Base-by-base conservation (phyloP, 169 alveolate genomes). In the Babesia sp. region DNA sequence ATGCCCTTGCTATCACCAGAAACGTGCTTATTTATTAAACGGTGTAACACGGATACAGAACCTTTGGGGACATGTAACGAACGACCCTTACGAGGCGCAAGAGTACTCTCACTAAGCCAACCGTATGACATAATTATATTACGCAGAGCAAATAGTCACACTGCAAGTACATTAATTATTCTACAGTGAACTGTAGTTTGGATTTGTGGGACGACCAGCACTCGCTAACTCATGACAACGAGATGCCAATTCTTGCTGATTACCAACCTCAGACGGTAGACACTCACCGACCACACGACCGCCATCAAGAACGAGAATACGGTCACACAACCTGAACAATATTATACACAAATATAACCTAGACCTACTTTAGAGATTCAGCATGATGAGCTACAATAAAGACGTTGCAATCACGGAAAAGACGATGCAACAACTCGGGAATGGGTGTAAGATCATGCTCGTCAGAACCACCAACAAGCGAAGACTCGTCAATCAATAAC, bases 61-160 rank as follows among this genome's bases (percentile, higher is more conserved):
- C 85, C 85, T 39, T 81, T 72, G 2, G 89, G 85, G 9, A 71
- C 85, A 16, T 63, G 31, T 12, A 81, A 33, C 28, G 60, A 46
- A 20, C 67, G 71, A 2, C 85, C 81, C 37, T 81, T 81, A 36
- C 58, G 57, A 11, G 85, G 85, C 12, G 79, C 85, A n/a, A 81
- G 45, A 11, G 85, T 81, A 45, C 85, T 81, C 85, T 81, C 89
- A 36, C 81, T 71, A 11, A 81, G 81, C 89, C 89, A 81, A 34
- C 89, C 89, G 71, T 81, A 81, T 20, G 84, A 69, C 89, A 81
- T 81, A 28, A 37, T 41, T 18, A 28, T 29, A 16, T 53, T 16
- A 6, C 2, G 36, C 1, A 55, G 1, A 29, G 22, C 26, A 0
- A n/a, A 37, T 24, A n/a, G 37, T 3, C 4, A n/a, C 31, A 41